phyloP scores from a whole-genome alignment of 164 flowering plant species.

The Piper betle region DNA sequence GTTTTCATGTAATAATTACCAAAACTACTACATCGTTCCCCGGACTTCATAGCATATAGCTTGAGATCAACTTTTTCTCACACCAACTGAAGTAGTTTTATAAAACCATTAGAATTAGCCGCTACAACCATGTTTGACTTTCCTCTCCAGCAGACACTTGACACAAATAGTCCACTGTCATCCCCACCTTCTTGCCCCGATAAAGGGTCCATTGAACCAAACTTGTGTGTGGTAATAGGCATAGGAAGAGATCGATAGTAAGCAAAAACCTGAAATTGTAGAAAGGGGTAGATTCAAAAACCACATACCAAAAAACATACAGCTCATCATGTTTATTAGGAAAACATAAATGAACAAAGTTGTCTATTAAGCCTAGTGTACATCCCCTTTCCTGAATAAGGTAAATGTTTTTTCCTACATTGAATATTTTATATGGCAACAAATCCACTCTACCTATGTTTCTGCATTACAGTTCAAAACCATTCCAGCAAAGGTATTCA shows the following conservation, averaged over 20 bases:
- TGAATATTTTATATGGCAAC: background rate
- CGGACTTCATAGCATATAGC: background rate
- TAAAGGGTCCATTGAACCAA: conserved; percentile 81
- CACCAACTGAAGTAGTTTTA: conserved; percentile 74
- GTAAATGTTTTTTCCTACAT: too few species aligned
- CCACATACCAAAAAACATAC: background rate
- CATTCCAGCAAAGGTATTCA: background rate
- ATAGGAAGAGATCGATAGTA: conserved; percentile 79
- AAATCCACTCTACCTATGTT: background rate
- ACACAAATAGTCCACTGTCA: conserved; percentile 78
- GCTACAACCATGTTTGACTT: conserved; percentile 73
- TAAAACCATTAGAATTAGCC: conserved; percentile 83
- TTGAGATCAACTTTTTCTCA: conserved; percentile 10
- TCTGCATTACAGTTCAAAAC: background rate
- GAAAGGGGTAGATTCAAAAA: background rate
- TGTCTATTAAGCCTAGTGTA: too few species aligned
- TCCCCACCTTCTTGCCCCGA: conserved; percentile 81
- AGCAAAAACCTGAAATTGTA: conserved; percentile 55
- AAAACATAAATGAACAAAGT: too few species aligned
- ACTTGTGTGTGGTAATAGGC: conserved; percentile 83
- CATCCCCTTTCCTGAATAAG: too few species aligned
- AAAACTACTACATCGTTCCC: background rate
- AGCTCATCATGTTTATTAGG: too few species aligned
- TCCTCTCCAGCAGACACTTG: conserved; percentile 88
- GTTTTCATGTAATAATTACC: background rate